These are phyloP conservation scores for Phlebiopsis gigantea DNA, from an alignment of 768 basidiomycete species.

Conservation along the genomic window DNA sequence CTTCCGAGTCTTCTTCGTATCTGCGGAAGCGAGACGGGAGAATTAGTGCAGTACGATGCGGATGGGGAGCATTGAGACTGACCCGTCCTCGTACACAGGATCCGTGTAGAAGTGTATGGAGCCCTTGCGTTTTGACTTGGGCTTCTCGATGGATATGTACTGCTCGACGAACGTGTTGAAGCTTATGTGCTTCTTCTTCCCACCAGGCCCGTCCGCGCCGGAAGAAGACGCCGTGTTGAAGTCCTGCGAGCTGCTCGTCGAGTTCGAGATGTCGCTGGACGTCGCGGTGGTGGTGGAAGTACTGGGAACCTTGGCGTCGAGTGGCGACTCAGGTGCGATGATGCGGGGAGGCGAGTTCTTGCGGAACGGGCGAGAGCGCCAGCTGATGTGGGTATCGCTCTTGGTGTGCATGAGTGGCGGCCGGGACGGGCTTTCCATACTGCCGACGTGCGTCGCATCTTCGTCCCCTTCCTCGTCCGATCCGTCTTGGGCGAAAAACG, in stretches of 20 bases:
- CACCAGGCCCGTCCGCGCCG: constrained; percentile 24
- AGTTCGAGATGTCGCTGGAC: constrained; percentile 26
- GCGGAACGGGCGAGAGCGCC: constrained; percentile 41
- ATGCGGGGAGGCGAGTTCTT: constrained; percentile 73
- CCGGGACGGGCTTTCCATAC: constrained; percentile 23
- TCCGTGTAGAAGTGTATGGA: constrained; percentile 18
- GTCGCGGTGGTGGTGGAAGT: constrained; percentile 10
- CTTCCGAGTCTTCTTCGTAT: constrained; percentile 68
- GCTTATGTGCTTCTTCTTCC: constrained; percentile 84
- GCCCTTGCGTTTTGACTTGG: constrained; percentile 32
- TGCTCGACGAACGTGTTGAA: constrained; percentile 99
- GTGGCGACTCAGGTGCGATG: constrained; percentile 21
- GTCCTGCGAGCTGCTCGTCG: constrained; percentile 29
- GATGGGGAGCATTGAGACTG: constrained; percentile 20
- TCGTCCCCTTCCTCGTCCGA: constrained; percentile 5
- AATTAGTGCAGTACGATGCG: constrained; percentile 9
- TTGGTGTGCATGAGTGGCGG: constrained; percentile 76
- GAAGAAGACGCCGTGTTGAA: constrained; percentile 22
- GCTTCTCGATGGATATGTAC: constrained; percentile 86
- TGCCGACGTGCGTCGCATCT: not conserved
- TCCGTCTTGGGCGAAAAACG: constrained; percentile 18
- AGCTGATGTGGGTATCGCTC: constrained; percentile 76
- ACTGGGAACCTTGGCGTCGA: constrained; percentile 18
- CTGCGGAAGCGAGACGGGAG: constrained; percentile 28
- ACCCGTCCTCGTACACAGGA: constrained; percentile 58